Percentiles rank a stretch among this genome's conserved stretches.
Conservation (phyloP, 2,329 filamentous ascomycete species). For the Cryphonectria japonica region DNA sequence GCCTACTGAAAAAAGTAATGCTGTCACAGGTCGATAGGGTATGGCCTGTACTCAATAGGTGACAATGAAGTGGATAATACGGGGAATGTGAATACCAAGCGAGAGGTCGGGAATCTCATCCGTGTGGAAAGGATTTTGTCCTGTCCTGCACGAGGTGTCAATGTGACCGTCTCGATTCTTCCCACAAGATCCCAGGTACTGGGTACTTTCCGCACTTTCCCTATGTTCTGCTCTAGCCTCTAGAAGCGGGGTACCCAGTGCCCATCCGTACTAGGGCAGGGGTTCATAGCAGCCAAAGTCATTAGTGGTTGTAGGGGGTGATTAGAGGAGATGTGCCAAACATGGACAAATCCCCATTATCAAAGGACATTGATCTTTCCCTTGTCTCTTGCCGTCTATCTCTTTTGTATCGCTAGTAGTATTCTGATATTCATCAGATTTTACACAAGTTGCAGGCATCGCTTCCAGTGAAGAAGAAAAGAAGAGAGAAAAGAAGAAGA, state of each 20-base stretch:
- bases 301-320: not conserved
- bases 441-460: not conserved
- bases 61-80: not conserved
- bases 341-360: conserved; percentile 2
- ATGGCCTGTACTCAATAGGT: not conserved
- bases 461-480: too few relatives aligned
- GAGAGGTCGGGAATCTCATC: not conserved
- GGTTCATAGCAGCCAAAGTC: not conserved
- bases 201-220: too few relatives aligned
- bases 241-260: conserved; percentile 2
- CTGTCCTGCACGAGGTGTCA: conserved; percentile 1
- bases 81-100: too few relatives aligned
- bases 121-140: not conserved
- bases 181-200: not conserved
- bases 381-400: not conserved
- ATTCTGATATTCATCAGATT: not conserved
- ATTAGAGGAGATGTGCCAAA: not conserved
- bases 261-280: not conserved
- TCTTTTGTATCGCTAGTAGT: not conserved
- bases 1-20: not conserved
- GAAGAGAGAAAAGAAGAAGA: too few relatives aligned
- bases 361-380: not conserved
- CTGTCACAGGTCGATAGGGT: not conserved
- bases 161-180: conserved; percentile 5
- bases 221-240: not conserved